Conservation (phyloP, 1,284 basidiomycete species). For the Malassezia psittaci region DNA sequence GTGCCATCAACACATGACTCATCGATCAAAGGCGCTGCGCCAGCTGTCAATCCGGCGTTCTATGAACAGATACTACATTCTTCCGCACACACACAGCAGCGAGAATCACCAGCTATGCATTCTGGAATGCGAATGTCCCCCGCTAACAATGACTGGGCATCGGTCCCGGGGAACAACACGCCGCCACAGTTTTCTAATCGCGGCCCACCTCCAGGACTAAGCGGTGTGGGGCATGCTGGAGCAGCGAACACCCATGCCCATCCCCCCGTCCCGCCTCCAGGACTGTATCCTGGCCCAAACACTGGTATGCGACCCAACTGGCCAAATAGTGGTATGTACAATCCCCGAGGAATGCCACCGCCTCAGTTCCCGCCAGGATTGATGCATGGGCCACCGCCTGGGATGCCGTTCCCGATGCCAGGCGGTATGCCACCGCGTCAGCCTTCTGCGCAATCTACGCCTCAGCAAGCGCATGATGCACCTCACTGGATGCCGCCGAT, state of each 20-base stretch:
- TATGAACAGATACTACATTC: background rate
- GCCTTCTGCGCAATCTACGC: too few species aligned
- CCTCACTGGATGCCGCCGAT: too few species aligned
- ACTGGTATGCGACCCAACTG: background rate
- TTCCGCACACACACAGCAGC: background rate
- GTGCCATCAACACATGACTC: too few species aligned
- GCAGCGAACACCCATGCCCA: background rate
- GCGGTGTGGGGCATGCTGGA: too few species aligned
- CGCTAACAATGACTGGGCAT: too few species aligned
- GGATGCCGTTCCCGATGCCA: background rate
- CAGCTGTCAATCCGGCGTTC: background rate
- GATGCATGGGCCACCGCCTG: background rate
- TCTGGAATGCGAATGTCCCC: background rate
- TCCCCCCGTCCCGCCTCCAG: background rate
- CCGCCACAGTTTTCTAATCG: too few species aligned
- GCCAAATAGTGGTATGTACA: background rate
- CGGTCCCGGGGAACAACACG: too few species aligned
- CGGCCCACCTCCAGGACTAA: background rate
- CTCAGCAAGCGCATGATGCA: too few species aligned
- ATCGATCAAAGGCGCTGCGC: background rate
- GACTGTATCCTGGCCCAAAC: background rate
- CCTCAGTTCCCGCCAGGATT: constrained; percentile 1
- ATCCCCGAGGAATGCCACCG: background rate
- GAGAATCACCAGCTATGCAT: background rate
- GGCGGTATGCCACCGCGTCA: background rate